A percentile compares a stretch with the other conserved stretches of the same genome.
phyloP scores from a whole-genome alignment of 2,329 filamentous ascomycete genomes.

The Cryphonectria radicalis region DNA sequence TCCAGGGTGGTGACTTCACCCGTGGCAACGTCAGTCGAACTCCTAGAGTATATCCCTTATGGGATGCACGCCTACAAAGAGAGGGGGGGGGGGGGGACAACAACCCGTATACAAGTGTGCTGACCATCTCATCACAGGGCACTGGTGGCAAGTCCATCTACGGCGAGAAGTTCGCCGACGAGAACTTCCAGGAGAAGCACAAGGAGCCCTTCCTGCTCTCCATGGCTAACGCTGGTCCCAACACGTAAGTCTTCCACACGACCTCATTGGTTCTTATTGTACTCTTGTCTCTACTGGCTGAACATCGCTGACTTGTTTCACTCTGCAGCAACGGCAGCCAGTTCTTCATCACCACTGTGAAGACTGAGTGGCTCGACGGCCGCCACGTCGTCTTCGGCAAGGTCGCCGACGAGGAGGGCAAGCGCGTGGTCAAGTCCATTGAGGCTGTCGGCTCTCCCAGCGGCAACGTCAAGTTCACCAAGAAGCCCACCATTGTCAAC shows the following conservation, averaged over 20 bases:
- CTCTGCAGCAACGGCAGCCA: slow-evolving; percentile 88
- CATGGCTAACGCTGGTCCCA: slow-evolving; percentile 94
- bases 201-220: slow-evolving; percentile 77
- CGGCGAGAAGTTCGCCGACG: slow-evolving; percentile 90
- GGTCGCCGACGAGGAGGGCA: slow-evolving; percentile 57
- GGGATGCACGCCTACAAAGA: too few species aligned
- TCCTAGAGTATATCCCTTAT: not conserved
- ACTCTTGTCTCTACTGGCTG: not conserved
- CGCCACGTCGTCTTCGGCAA: slow-evolving; percentile 87
- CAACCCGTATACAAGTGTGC: not conserved
- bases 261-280: too few species aligned
- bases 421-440: slow-evolving; percentile 62
- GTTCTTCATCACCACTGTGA: slow-evolving; percentile 96
- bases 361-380: slow-evolving; percentile 82
- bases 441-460: slow-evolving; percentile 62
- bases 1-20: slow-evolving; percentile 96
- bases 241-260: slow-evolving; percentile 67
- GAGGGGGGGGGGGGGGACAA: not conserved
- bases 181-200: slow-evolving; percentile 86
- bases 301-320: slow-evolving; percentile 34
- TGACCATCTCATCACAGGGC: slow-evolving; percentile 58
- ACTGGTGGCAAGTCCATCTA: slow-evolving; percentile 94
- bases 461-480: slow-evolving; percentile 60
- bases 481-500: slow-evolving; percentile 62
- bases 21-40: slow-evolving; percentile 74